Base-by-base conservation (phyloP, 768 basidiomycete species). In the Boletus subparvulus region DNA sequence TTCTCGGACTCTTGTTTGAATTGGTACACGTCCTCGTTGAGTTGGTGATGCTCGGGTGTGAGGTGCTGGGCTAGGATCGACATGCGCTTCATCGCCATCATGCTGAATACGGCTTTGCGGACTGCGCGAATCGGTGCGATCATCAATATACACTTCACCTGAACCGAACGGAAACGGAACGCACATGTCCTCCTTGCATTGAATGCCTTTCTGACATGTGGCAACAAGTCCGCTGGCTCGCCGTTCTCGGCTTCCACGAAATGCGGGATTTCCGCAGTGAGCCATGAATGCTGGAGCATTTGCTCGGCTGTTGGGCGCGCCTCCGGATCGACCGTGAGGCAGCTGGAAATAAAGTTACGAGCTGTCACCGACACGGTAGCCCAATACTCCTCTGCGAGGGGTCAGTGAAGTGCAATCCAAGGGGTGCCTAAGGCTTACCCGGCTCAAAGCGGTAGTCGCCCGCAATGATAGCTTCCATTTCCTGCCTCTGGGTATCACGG, bases 391-490 rank as follows among this genome's bases (percentile, higher is more conserved):
- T 78, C 84, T 63, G 78, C 75, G 7, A 16, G n/a, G 21, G 13
- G 17, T 61, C 24, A 43, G 33, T 21, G 6, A 19, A 46, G 16
- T 40, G 35, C 43, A 46, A 19, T n/a, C 19, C 11, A 42, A 11
- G 45, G 43, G 9, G 30, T 14, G 24, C 33, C 28, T 14, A 49
- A 37, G 9, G 45, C 71, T 61, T 54, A 69, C 78, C 80, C 21
- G 89, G 89, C 80, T 88, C 86, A 68, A 98, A 98, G 68, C 87
- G 88, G 77, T 93, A 98, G 74, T 97, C 92, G 8, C 93, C 94
- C 0, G 83, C 83, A 47, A 94, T 86, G 77, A 98, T 98, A 35
- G 96, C 96, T 66, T 96, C 87, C 88, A 94, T 95, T 75, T 98
- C 96, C 61, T 86, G 84, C 65, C 83, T 83, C 66, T 89, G 89